Evolutionary conservation across 73 alveolate genomes (phyloP), one percentile per base, ranked within the genome.

Genomic region (Uronychia binucleata): DNA sequence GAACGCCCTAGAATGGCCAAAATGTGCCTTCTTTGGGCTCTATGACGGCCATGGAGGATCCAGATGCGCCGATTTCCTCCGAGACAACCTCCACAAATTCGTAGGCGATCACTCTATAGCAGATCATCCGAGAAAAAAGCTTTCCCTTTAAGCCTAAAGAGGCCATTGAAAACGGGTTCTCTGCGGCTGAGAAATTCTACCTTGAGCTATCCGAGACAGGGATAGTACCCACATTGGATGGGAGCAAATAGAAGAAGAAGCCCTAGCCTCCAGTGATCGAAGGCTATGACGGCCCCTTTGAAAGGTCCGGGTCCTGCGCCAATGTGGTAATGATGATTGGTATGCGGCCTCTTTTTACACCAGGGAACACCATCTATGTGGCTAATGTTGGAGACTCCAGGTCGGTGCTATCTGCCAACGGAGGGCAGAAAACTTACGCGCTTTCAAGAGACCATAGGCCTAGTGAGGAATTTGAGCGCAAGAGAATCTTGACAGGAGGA

Each of bases 381-480:
- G 99, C 99, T 0, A 98, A 98, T 92, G 99, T 97, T 57, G 99
- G 99, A 8, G 99, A 98, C 80, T 88, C 98, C 59, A 88, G 99
- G 86, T 98, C 99, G 1, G 92, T 98, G 19, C 86, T 98, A 35
- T 89, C 98, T 78, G 97, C 94, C 26, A 93, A 96, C 30, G 92
- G 89, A 35, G 99, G 99, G 34, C 76, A 83, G 14, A 83, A 90
- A 59, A 34, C 91, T 27, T 85, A 95, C 83, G 95, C 88, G 77
- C 78, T 80, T 32, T 98, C 97, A 58, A 85, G 95, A 59, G 99
- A 97, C 90, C 99, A 97, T 83, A 97, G 96, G 82, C 99, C 99
- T 0, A 75, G 88, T 46, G 97, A 94, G 59, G 96, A 91, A 75
- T 83, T 74, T 33, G 99, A 97, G 84, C 78, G 93, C 28, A 82